Conservation (phyloP, 2,329 filamentous ascomycete genomes). For the Fusarium lyarnte region DNA sequence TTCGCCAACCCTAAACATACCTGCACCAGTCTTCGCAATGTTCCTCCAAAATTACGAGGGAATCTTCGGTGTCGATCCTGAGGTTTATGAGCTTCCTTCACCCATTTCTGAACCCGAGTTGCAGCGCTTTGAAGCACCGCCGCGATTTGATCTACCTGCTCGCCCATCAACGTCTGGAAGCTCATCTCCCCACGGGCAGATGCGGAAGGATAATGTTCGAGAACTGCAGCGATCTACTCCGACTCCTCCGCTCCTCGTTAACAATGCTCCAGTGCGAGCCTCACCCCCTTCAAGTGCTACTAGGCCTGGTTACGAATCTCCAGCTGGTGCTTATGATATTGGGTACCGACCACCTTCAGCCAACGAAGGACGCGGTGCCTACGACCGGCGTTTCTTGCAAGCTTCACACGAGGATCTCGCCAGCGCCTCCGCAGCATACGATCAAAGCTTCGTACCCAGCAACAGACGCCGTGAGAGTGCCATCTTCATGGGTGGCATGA, state of each 20-base stretch:
- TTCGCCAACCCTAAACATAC: slow-evolving; percentile 95
- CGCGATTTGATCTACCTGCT: slow-evolving; percentile 49
- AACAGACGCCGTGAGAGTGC: slow-evolving; percentile 68
- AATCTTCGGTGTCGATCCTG: slow-evolving; percentile 80
- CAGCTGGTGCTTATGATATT: slow-evolving; percentile 55
- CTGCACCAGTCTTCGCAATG: slow-evolving; percentile 90
- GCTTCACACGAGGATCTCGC: slow-evolving; percentile 38
- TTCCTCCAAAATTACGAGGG: slow-evolving; percentile 90
- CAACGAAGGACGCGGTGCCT: slow-evolving; percentile 45
- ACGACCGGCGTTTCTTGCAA: slow-evolving; percentile 52
- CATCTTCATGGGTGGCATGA: slow-evolving; percentile 63
- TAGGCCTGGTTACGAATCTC: slow-evolving; percentile 56
- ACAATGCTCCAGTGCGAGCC: slow-evolving; percentile 46
- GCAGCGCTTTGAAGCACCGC: slow-evolving; percentile 44
- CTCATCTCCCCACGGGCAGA: slow-evolving; percentile 63
- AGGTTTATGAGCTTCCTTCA: slow-evolving; percentile 68
- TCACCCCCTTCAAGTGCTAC: slow-evolving; percentile 56
- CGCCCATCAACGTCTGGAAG: slow-evolving; percentile 62
- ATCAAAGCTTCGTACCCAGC: slow-evolving; percentile 54
- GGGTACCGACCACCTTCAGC: slow-evolving; percentile 47
- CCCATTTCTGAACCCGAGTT: slow-evolving; percentile 53
- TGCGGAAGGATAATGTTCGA: slow-evolving; percentile 46
- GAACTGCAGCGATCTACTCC: slow-evolving; percentile 53
- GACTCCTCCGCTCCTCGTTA: slow-evolving; percentile 59
- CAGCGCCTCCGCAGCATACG: slow-evolving; percentile 42